phyloP scores from a whole-genome alignment of 257 asterid genomes.

The Nicotiana noctiflora region DNA sequence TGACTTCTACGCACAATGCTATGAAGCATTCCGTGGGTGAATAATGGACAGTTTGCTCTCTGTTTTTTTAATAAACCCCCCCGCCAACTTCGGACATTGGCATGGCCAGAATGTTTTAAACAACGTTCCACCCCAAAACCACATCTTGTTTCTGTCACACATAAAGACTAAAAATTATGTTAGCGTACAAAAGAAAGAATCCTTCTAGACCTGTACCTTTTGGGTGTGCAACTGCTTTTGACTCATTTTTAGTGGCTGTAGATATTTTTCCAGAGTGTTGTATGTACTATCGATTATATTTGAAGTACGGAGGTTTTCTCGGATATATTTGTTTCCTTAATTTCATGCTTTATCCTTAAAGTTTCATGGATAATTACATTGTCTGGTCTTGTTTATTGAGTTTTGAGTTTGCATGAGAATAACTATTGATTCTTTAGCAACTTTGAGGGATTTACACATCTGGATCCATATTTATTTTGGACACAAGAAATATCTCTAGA shows the following conservation, averaged over 20 bases:
- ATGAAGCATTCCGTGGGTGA: background rate
- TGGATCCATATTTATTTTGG: constrained; percentile 35
- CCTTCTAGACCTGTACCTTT: background rate
- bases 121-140: too few species aligned
- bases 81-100: constrained; percentile 28
- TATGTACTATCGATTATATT: background rate
- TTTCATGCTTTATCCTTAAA: background rate
- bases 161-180: background rate
- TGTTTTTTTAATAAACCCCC: background rate
- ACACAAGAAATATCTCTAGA: constrained; percentile 37
- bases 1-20: background rate
- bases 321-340: background rate
- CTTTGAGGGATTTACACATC: constrained; percentile 30
- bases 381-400: background rate
- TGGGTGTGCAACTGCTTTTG: background rate
- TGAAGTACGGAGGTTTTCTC: background rate
- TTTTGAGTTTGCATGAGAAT: constrained; percentile 6
- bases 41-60: too few species aligned
- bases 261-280: background rate
- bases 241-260: background rate
- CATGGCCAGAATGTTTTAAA: background rate
- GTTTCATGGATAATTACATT: background rate
- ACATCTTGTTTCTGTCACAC: background rate
- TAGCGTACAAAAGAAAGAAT: background rate
- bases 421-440: background rate